Base-by-base conservation (phyloP, 441 rosid species). In the Mallotus repandus region DNA sequence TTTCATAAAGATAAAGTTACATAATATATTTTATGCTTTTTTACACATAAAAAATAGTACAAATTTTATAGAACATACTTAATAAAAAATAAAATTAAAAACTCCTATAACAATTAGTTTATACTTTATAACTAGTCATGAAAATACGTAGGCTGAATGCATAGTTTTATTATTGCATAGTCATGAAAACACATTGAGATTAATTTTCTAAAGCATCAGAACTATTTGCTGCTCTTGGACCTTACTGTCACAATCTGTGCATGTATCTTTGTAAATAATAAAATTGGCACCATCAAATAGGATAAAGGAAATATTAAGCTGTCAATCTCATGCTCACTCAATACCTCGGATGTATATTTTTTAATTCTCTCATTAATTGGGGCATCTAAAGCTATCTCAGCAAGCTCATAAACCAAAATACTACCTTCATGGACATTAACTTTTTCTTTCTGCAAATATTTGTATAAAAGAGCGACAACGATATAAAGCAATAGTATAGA, bases 371-470 rank as follows among this genome's bases (percentile, higher is more conserved):
- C 91, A 2, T 69, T 81, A 45, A 89, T 80, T 65, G 88, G 87
- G 7, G 85, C 84, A 79, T 95, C 98, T 66, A 86, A 79, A 35
- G 96, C 97, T 85, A 96, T 92, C 87, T 89, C 98, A 16, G 98
- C 99, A 76, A 94, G 93, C 79, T 89, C 90, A 69, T 89, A 94
- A 62, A 82, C 79, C 75, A 89, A 46, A 49, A 79, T 81, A 81
- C 29, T 87, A 60, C 98, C 98, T 81, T 95, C 99, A 32, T 94
- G 97, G 38, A 94, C 89, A 79, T 35, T 86, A 32, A 89, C 92
- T 86, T 88, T 91, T 74, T 86, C 89, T 81, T 92, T 95, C 81
- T 89, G 97, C 86, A 95, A 85, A 81, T 84, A 92, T 84, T 96
- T 92, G 74, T 13, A 65, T 18, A 38, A 56, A 52, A 9, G n/a